Evolutionary conservation across 2,329 filamentous ascomycete genomes (phyloP).

Genomic region (Colletotrichum viniferum): DNA sequence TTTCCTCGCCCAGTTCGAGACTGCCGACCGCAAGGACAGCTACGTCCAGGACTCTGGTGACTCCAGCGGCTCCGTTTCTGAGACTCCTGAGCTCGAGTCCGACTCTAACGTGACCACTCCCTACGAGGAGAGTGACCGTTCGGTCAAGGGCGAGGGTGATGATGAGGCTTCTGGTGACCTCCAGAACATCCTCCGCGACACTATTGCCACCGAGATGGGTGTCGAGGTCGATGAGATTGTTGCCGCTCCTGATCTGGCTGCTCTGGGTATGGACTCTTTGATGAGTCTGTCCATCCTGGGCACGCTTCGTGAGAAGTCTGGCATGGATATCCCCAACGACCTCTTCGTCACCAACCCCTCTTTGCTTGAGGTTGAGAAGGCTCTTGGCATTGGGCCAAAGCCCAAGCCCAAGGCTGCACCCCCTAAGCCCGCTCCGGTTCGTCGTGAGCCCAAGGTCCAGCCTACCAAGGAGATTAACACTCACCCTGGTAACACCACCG

Average conservation of each 20-base stretch:
- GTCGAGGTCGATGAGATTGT: conserved; percentile 69
- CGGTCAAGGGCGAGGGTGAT: conserved; percentile 45
- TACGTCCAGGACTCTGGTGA: conserved; percentile 36
- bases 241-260: conserved; percentile 57
- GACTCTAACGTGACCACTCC: conserved; percentile 59
- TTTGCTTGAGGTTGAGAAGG: conserved; percentile 68
- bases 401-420: conserved; percentile 37
- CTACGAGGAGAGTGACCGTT: conserved; percentile 54
- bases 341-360: conserved; percentile 66
- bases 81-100: conserved; percentile 48
- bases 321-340: conserved; percentile 59
- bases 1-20: conserved; percentile 40
- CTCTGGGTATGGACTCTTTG: conserved; percentile 63
- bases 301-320: conserved; percentile 58
- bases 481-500: conserved; percentile 42
- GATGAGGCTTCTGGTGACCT: conserved; percentile 40
- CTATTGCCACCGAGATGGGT: conserved; percentile 74
- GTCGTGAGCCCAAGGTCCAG: conserved; percentile 16
- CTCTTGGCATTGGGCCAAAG: conserved; percentile 57
- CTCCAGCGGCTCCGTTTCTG: conserved; percentile 45
- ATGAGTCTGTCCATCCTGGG: conserved; percentile 62
- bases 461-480: conserved; percentile 30
- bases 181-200: conserved; percentile 62
- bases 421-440: conserved; percentile 27
- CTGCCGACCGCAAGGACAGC: conserved; percentile 26